These are phyloP conservation scores for Yamadazyma friedrichii DNA, from an alignment of 1,139 yeast species.

Conservation along the genomic window DNA sequence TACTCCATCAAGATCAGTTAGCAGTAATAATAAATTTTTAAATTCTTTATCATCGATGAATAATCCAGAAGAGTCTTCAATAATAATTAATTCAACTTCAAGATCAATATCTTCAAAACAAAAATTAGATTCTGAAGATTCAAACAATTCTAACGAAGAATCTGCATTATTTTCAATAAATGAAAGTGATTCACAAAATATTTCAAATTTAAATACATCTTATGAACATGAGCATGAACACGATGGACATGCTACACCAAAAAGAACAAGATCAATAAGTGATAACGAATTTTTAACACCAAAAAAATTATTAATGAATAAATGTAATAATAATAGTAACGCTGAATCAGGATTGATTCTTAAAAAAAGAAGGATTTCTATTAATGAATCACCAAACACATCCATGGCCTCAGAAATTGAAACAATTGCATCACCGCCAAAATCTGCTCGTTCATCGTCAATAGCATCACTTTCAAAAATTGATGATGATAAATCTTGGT, in stretches of 20 bases:
- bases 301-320: conserved; percentile 12
- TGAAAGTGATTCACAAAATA: conserved; percentile 23
- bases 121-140: conserved; percentile 9
- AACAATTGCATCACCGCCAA: conserved; percentile 36
- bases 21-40: conserved; percentile 16
- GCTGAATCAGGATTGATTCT: neutral
- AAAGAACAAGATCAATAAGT: conserved; percentile 3
- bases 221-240: conserved; percentile 20
- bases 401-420: conserved; percentile 40
- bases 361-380: conserved; percentile 13
- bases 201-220: conserved; percentile 29
- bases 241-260: conserved; percentile 8
- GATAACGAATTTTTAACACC: conserved; percentile 32
- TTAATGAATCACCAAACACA: conserved; percentile 35
- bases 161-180: conserved; percentile 35
- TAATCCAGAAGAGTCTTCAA: neutral
- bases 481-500: conserved; percentile 37
- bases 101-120: neutral
- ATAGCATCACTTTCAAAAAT: conserved; percentile 9
- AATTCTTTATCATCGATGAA: conserved; percentile 21
- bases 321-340: neutral
- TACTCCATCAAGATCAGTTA: conserved; percentile 23
- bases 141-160: conserved; percentile 13
- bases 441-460: conserved; percentile 15
- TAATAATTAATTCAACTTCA: no score